These are phyloP conservation scores for Aspergillus sp. DNA, from an alignment of 2,329 filamentous ascomycete genomes.

Conservation along the genomic window DNA sequence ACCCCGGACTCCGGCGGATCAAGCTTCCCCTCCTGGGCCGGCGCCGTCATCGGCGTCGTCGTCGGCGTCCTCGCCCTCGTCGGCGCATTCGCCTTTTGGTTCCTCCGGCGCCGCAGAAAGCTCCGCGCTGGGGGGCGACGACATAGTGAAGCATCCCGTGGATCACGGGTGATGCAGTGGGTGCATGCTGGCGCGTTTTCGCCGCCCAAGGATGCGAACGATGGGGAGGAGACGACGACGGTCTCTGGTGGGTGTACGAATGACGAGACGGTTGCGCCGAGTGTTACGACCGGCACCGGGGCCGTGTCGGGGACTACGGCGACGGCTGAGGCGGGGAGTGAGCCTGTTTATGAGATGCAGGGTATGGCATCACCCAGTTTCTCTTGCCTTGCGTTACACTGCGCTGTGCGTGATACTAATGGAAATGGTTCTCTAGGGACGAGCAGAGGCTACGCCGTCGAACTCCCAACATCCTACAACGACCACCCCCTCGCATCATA, in stretches of 20 bases:
- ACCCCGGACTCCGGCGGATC: not conserved
- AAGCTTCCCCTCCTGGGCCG: conserved; percentile 60
- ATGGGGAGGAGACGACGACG: conserved; percentile 2
- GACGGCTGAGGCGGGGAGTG: conserved; percentile 12
- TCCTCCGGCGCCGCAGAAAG: conserved; percentile 23
- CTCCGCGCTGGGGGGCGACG: not conserved
- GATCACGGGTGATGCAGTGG: conserved; percentile 17
- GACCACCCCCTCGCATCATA: not conserved
- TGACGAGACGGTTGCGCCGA: not conserved
- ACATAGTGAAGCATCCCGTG: conserved; percentile 6
- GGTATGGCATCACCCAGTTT: not conserved
- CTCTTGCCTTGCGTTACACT: not conserved
- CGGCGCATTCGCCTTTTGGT: conserved; percentile 21
- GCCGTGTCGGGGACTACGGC: not conserved
- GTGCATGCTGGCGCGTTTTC: conserved; percentile 7
- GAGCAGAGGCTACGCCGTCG: conserved; percentile 8
- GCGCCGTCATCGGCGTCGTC: conserved; percentile 53
- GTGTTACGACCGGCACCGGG: too few species aligned
- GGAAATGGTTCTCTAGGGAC: not conserved
- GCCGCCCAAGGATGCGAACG: not conserved
- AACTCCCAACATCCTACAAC: conserved; percentile 22
- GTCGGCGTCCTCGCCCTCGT: conserved; percentile 26
- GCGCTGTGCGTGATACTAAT: not conserved
- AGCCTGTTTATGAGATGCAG: conserved; percentile 20
- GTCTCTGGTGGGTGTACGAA: conserved; percentile 3